Base-by-base conservation (phyloP, 2,329 filamentous ascomycete species). In the Neopestalotiopsis sp. region DNA sequence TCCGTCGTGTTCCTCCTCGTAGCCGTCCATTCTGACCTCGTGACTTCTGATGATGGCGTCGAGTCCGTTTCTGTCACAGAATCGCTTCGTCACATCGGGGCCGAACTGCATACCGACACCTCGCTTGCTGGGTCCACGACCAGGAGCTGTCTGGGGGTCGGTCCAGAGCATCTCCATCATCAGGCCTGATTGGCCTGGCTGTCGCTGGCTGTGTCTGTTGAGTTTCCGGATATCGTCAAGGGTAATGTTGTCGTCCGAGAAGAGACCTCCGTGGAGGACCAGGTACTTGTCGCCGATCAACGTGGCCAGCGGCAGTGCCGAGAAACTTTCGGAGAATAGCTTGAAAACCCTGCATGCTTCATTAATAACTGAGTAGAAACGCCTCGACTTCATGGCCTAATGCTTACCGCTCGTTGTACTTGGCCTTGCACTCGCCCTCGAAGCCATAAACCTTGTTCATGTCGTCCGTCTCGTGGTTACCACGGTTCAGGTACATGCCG, bases 131-230 rank as follows among this genome's bases (percentile, higher is more conserved):
- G 96, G 96, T 9, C 95, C 94, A 74, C 96, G 91, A 66, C 96
- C 96, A 34, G 92, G 91, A 74, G 90, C 87, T 0, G 92, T 88
- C 80, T 99, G 96, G 2, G 96, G 96, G 79, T 99, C 96, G 0
- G 96, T 98, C 96, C 96, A 99, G 61, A 99, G 88, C 96, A 99
- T 99, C 83, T 99, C 96, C 96, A 99, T 99, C 96, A 99, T 99
- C 75, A 99, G 84, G 14, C 96, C 96, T 63, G 92, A 85, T 80
- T 99, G 96, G 40, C 96, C 96, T 2, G 96, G 95, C 77, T 98
- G 95, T 71, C 94, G 89, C 82, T 98, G 96, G 79, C 89, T 90
- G 83, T 98, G 95, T 73, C 95, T 88, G 82, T 98, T 91, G 69
- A 98, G 86, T 83, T 97, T 97, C 73, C 96, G 90, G 74, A 99